Percentiles rank a stretch among this genome's conserved stretches.
phyloP scores from a whole-genome alignment of 140 eudicot genomes.

The Cichorium intybus region DNA sequence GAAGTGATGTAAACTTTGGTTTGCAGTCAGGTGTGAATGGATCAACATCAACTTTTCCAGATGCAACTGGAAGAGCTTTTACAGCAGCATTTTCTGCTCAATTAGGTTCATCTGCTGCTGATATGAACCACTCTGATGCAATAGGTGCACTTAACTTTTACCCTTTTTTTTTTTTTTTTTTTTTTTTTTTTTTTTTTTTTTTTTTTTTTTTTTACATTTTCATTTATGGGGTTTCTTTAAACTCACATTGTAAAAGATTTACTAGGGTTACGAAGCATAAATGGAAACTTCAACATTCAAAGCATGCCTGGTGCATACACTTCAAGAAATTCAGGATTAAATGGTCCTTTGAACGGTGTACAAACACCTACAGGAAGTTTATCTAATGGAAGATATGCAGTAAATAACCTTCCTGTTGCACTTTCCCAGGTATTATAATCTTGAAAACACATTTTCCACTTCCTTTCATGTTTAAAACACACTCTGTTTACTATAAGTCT shows the following conservation, averaged over 20 bases:
- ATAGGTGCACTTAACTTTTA: slow-evolving; percentile 20
- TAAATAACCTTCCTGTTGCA: slow-evolving; percentile 65
- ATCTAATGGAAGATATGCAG: slow-evolving; percentile 71
- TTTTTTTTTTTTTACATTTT: too few species aligned
- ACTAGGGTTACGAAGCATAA: slow-evolving; percentile 67
- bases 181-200: too few species aligned
- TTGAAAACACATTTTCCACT: not conserved
- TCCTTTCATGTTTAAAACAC: not conserved
- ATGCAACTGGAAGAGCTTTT: slow-evolving; percentile 61
- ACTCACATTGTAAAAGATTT: slow-evolving; percentile 34
- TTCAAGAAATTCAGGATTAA: slow-evolving; percentile 62
- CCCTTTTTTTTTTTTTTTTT: too few species aligned
- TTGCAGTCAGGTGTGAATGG: slow-evolving; percentile 69
- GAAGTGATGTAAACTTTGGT: slow-evolving; percentile 15
- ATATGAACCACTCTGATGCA: slow-evolving; percentile 52
- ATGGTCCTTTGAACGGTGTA: slow-evolving; percentile 64
- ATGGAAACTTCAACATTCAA: slow-evolving; percentile 62
- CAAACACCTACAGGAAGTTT: slow-evolving; percentile 74
- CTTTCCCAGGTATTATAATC: slow-evolving; percentile 66
- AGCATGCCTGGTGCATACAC: slow-evolving; percentile 69
- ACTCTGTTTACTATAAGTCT: not conserved
- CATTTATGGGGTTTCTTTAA: not conserved
- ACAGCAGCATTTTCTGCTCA: slow-evolving; percentile 62
- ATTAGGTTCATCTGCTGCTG: slow-evolving; percentile 62
- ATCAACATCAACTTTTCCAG: slow-evolving; percentile 61